phyloP scores from a whole-genome alignment of 2,329 filamentous ascomycete species.

The Samsoniella hepiali region DNA sequence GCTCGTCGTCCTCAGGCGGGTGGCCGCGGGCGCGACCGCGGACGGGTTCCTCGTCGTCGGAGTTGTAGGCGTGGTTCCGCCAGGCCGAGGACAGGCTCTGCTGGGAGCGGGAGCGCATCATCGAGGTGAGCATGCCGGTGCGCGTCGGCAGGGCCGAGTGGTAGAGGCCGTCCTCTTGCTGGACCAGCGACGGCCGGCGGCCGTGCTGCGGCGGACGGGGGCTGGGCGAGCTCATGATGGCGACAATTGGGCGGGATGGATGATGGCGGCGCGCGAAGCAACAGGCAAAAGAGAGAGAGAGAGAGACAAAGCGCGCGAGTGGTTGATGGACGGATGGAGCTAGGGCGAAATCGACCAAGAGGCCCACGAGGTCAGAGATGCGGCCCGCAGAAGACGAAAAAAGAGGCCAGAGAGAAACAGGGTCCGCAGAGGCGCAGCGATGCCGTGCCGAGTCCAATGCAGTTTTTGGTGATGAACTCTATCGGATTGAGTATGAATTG shows the following conservation, averaged over 20 bases:
- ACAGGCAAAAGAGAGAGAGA: neutral
- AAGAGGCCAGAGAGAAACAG: neutral
- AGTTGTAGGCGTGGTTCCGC: slow-evolving; percentile 17
- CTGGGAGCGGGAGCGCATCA: slow-evolving; percentile 38
- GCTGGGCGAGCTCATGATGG: slow-evolving; percentile 18
- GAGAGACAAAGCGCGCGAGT: neutral
- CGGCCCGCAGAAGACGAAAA: neutral
- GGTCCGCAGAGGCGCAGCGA: neutral
- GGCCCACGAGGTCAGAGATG: too few species aligned
- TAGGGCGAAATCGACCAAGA: neutral
- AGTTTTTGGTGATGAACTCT: neutral
- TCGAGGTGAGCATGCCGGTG: slow-evolving; percentile 36
- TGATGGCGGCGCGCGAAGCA: too few species aligned
- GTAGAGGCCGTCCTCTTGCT: slow-evolving; percentile 31
- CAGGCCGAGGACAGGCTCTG: slow-evolving; percentile 33
- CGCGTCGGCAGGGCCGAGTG: slow-evolving; percentile 35
- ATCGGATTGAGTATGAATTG: neutral
- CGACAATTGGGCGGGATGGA: too few species aligned
- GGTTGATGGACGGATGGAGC: neutral
- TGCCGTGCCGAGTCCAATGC: neutral
- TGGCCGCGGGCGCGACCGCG: slow-evolving; percentile 21
- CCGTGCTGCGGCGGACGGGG: slow-evolving; percentile 19
- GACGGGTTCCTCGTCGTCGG: slow-evolving; percentile 23
- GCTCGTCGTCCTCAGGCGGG: slow-evolving; percentile 41
- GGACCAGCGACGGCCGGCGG: slow-evolving; percentile 33